These are phyloP conservation scores for Stentor roeselii DNA, from an alignment of 73 alveolate species.

Conservation along the genomic window DNA sequence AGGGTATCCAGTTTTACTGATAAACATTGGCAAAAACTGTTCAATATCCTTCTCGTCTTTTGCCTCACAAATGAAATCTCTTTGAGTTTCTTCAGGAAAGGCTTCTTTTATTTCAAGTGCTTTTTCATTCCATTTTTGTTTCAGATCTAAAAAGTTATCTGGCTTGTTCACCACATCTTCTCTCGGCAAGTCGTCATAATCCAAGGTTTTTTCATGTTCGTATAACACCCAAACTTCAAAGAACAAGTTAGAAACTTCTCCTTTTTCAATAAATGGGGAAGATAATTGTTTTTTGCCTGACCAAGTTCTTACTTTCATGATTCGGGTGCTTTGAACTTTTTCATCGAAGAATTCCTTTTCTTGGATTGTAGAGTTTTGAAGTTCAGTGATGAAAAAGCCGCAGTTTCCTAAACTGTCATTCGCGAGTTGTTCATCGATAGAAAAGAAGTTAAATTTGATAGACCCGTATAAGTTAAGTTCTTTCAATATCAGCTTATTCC, in stretches of 20 bases:
- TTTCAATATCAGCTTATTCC: conserved; percentile 7
- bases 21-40: conserved; percentile 13
- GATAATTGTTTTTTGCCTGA: conserved; percentile 21
- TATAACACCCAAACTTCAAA: conserved; percentile 11
- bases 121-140: not conserved
- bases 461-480: not conserved
- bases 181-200: conserved; percentile 25
- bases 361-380: not conserved
- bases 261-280: not conserved
- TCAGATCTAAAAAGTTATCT: not conserved
- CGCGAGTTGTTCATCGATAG: conserved; percentile 27
- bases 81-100: conserved; percentile 29
- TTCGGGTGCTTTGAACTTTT: not conserved
- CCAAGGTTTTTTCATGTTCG: conserved; percentile 12
- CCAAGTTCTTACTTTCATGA: conserved; percentile 1
- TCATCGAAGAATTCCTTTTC: conserved; percentile 14
- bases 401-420: conserved; percentile 18
- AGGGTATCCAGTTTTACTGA: conserved; percentile 6
- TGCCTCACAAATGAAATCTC: not conserved
- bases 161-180: conserved; percentile 23
- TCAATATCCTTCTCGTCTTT: conserved; percentile 6
- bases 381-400: not conserved
- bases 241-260: not conserved
- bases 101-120: not conserved
- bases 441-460: not conserved